Evolutionary conservation across 768 basidiomycete species (phyloP).

Genomic region (Calocybe indica): DNA sequence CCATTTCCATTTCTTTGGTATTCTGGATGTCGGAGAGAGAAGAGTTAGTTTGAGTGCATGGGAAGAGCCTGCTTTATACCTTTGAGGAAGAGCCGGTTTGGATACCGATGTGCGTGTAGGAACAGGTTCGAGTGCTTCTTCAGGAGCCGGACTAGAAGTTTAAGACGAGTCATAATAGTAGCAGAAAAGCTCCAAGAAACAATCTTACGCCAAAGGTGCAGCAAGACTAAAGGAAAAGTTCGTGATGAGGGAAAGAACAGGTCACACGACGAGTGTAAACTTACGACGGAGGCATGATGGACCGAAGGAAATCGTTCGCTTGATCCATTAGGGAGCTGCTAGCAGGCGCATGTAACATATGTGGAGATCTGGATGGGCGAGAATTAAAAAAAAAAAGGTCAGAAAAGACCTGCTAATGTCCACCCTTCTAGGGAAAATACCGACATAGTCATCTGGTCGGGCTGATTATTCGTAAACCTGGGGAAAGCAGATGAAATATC

Average conservation of each 20-base stretch:
- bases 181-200: not conserved
- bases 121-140: slow-evolving; percentile 14
- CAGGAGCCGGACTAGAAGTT: slow-evolving; percentile 14
- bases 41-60: not conserved
- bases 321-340: not conserved
- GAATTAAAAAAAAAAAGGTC: not conserved
- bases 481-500: no score
- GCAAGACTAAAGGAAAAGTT: slow-evolving; percentile 21
- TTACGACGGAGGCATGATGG: slow-evolving; percentile 13
- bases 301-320: slow-evolving; percentile 11
- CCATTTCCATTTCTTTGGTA: slow-evolving; percentile 63
- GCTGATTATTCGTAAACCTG: no score
- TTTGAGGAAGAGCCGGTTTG: slow-evolving; percentile 8
- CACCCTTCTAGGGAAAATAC: not conserved
- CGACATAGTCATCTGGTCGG: no score
- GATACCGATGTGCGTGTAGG: slow-evolving; percentile 15
- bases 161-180: not conserved
- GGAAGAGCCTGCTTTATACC: slow-evolving; percentile 14
- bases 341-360: not conserved
- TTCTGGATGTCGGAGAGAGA: slow-evolving; percentile 27
- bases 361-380: not conserved
- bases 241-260: not conserved
- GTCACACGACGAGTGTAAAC: not conserved
- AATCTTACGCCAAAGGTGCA: slow-evolving; percentile 25
- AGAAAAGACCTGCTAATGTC: not conserved